Base-by-base conservation (phyloP, 257 asterid genomes). In the Jacaranda copaia region DNA sequence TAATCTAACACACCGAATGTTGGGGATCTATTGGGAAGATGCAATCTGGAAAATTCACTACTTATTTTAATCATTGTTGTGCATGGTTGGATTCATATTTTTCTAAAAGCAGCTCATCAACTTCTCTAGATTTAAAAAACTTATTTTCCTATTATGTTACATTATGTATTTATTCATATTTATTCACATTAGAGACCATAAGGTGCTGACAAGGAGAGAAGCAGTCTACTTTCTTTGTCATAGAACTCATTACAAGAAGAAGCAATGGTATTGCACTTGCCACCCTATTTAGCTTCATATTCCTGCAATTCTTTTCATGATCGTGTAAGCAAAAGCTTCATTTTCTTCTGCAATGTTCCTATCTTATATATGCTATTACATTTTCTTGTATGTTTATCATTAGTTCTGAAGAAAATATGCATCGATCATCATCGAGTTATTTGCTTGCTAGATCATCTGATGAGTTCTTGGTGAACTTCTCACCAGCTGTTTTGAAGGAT, bases 391-490 rank as follows among this genome's bases (percentile, higher is more conserved):
- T 70, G 77, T 72, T 59, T 69, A 55, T 32, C 51, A n/a, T 8
- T 59, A 20, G 57, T 8, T 18, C 14, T 11, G 20, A n/a, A 19
- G 68, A 51, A 20, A 64, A 79, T 7, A 88, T 91, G 92, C 84
- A 89, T 70, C 88, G 96, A 64, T 67, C 91, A 12, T 60, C 32
- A 25, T 25, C 87, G 5, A 84, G 87, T 46, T 78, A 85, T 52
- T 72, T 85, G 25, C 25, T 84, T 0, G 73, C 82, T 62, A 82
- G 89, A 11, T 40, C 73, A 15, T 85, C 92, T 0, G 87, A 85
- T 14, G 92, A 91, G 51, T 82, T 81, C 75, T 12, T 59, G 86
- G 81, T 83, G 80, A 83, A 74, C 80, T 78, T 87, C 73, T 71
- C 87, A 6, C 71, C 81, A 0, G n/a, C 82, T 3, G 46, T 61